These are phyloP conservation scores for Pyricularia pennisetigena DNA, from an alignment of 2,329 filamentous ascomycete genomes.

Conservation along the genomic window DNA sequence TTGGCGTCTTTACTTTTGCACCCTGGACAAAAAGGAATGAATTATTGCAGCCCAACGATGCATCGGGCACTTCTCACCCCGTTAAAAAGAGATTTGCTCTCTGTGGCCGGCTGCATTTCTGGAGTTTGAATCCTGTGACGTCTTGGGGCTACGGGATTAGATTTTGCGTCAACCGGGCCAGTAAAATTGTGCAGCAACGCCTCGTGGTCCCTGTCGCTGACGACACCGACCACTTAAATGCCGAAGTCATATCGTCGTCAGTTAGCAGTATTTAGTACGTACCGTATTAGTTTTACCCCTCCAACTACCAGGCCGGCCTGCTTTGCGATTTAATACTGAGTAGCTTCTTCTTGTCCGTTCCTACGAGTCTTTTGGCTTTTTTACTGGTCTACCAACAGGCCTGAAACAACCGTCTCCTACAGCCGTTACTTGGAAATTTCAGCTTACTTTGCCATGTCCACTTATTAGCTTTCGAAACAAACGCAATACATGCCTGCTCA, in stretches of 20 bases:
- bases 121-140: not conserved
- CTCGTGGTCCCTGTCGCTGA: conserved; percentile 2
- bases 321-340: not conserved
- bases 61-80: not conserved
- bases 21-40: not conserved
- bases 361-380: not conserved
- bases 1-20: not conserved
- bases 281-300: not conserved
- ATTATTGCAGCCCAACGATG: not conserved
- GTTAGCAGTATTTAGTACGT: too few relatives aligned
- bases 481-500: not conserved
- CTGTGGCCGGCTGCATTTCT: not conserved
- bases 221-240: not conserved
- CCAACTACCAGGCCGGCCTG: not conserved
- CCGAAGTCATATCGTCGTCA: not conserved
- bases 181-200: conserved; percentile 1
- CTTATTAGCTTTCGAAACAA: not conserved
- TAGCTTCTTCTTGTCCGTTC: not conserved
- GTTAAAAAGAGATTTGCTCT: not conserved
- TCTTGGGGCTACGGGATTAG: not conserved
- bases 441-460: not conserved
- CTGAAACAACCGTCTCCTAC: not conserved
- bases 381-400: not conserved
- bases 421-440: not conserved
- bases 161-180: not conserved